Conservation (phyloP, 208 protist species). For the Kentomonas sorsogonicus region DNA sequence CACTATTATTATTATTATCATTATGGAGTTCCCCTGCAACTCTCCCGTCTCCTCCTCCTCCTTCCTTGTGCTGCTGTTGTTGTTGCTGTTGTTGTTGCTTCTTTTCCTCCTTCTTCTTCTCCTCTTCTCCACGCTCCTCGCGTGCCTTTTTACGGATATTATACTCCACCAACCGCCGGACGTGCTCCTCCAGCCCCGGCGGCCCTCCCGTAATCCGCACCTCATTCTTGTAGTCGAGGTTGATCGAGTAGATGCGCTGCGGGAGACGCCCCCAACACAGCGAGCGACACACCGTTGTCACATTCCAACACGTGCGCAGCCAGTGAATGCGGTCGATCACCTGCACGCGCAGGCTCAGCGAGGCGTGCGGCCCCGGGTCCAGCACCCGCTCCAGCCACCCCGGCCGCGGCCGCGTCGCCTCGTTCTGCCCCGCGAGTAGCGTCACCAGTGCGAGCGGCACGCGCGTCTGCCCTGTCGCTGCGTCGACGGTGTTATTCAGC, state of each 20-base stretch:
- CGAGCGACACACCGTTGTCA: constrained; percentile 58
- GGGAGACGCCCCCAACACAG: constrained; percentile 74
- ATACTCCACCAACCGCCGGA: no score
- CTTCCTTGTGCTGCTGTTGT: no score
- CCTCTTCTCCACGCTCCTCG: no score
- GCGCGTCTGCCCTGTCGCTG: constrained; percentile 24
- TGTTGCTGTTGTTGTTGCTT: no score
- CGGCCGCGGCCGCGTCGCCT: constrained; percentile 48
- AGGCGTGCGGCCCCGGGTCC: constrained; percentile 71
- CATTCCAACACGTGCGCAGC: constrained; percentile 79
- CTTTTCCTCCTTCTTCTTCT: no score
- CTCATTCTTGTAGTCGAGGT: constrained; percentile 60
- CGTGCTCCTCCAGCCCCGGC: neutral
- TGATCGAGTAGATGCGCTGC: constrained; percentile 69
- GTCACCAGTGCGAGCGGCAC: constrained; percentile 76
- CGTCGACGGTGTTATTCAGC: constrained; percentile 40
- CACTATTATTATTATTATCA: no score
- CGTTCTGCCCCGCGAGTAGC: constrained; percentile 66
- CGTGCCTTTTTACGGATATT: no score
- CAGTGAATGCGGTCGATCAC: constrained; percentile 81
- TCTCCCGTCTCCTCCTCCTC: no score
- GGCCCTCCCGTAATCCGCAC: constrained; percentile 43
- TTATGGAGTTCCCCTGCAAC: no score
- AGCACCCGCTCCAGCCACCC: constrained; percentile 40
- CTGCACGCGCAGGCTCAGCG: constrained; percentile 60